These are phyloP conservation scores for Alnus glutinosa DNA, from an alignment of 306 rosid genomes.

Conservation along the genomic window DNA sequence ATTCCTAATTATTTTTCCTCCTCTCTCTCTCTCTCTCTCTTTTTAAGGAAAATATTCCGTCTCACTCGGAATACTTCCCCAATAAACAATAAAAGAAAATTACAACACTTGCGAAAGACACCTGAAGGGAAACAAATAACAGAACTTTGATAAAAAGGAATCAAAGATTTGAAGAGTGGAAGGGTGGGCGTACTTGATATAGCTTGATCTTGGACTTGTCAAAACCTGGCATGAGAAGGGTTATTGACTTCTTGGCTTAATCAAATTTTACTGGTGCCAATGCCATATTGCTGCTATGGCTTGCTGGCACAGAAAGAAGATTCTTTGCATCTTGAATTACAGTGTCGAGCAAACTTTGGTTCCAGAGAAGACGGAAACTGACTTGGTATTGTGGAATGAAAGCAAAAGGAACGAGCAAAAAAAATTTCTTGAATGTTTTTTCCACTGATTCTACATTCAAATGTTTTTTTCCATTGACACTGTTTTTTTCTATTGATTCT, in stretches of 20 bases:
- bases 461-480: too few relatives aligned
- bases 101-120: not conserved
- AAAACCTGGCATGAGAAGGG: constrained; percentile 89
- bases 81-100: not conserved
- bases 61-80: constrained; percentile 20
- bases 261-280: constrained; percentile 62
- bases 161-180: constrained; percentile 3
- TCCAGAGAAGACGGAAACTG: constrained; percentile 55
- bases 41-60: not conserved
- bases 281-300: constrained; percentile 30
- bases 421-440: constrained; percentile 31
- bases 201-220: constrained; percentile 92
- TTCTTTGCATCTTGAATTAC: constrained; percentile 48
- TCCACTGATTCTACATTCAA: too few relatives aligned
- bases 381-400: constrained; percentile 51
- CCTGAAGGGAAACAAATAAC: not conserved
- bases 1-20: not conserved
- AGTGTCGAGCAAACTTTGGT: constrained; percentile 39
- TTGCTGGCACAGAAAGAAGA: constrained; percentile 52
- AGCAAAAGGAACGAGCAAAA: constrained; percentile 76
- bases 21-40: too few relatives aligned
- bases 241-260: constrained; percentile 56
- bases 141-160: not conserved
- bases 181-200: constrained; percentile 61
- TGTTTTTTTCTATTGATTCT: constrained; percentile 39